Evolutionary conservation across 306 rosid genomes (phyloP).

Genomic region (Lathyrus oleraceus): DNA sequence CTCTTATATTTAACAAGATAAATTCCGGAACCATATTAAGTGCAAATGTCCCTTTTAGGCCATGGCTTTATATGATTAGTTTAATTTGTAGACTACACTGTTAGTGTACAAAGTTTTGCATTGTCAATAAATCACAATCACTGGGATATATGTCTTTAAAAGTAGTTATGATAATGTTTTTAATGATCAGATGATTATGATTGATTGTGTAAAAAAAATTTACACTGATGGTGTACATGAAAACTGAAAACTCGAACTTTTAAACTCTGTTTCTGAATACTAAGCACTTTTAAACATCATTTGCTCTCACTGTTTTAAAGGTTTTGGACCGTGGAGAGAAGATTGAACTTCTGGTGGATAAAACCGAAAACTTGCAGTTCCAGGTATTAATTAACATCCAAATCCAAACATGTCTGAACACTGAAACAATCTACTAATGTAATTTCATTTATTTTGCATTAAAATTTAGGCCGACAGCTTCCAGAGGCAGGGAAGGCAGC

Average conservation of each 20-base stretch:
- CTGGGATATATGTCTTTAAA: too few species aligned
- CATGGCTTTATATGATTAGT: background rate
- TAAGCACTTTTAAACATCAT: conserved; percentile 8
- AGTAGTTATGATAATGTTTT: too few species aligned
- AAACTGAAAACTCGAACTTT: too few species aligned
- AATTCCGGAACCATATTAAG: conserved; percentile 1
- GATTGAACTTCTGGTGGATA: conserved; percentile 94
- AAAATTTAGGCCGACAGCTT: conserved; percentile 90
- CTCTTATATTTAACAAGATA: conserved; percentile 6
- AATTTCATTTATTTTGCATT: conserved; percentile 17
- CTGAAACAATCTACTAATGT: background rate
- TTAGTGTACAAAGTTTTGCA: too few species aligned
- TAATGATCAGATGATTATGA: too few species aligned
- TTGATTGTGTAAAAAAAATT: too few species aligned
- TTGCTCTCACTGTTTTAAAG: conserved; percentile 44
- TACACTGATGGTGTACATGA: too few species aligned
- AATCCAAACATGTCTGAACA: background rate
- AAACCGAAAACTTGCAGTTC: conserved; percentile 91
- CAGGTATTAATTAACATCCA: conserved; percentile 57
- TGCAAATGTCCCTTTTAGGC: conserved; percentile 13
- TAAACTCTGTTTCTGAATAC: conserved; percentile 16
- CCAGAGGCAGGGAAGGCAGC: conserved; percentile 96
- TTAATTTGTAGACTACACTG: too few species aligned
- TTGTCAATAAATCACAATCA: too few species aligned
- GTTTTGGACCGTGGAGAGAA: conserved; percentile 99